These are phyloP conservation scores for Mycena belliarum DNA, from an alignment of 768 basidiomycete species.

Conservation along the genomic window DNA sequence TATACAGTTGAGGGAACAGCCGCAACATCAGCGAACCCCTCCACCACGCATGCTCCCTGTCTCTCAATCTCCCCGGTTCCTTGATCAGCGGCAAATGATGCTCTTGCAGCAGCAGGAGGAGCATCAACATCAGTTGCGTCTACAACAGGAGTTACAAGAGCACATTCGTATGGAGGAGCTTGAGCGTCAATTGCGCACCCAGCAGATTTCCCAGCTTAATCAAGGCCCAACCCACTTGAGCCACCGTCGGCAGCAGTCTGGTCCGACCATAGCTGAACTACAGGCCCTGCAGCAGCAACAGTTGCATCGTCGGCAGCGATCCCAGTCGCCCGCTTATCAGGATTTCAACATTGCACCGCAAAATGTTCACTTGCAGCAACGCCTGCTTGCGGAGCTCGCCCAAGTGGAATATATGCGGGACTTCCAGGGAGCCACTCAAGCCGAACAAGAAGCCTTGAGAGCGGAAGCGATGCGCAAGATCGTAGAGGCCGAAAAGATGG, in stretches of 20 bases:
- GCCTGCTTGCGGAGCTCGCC: conserved; percentile 74
- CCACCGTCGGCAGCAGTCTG: conserved; percentile 46
- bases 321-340: conserved; percentile 51
- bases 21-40: conserved; percentile 56
- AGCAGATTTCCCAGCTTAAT: conserved; percentile 50
- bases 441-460: conserved; percentile 69
- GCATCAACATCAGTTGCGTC: conserved; percentile 57
- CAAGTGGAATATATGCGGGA: conserved; percentile 69
- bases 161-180: conserved; percentile 66
- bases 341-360: conserved; percentile 58
- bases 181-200: conserved; percentile 61
- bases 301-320: conserved; percentile 51
- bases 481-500: conserved; percentile 86
- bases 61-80: conserved; percentile 78
- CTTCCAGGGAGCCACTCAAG: conserved; percentile 58
- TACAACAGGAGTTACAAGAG: conserved; percentile 62
- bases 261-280: conserved; percentile 49
- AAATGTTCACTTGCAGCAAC: conserved; percentile 71
- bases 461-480: conserved; percentile 87
- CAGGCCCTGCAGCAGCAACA: conserved; percentile 50
- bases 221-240: conserved; percentile 38
- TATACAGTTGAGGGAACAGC: conserved; percentile 38
- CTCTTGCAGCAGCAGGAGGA: conserved; percentile 71
- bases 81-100: conserved; percentile 71
- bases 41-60: conserved; percentile 75